Conservation (phyloP, 176 grass and related monocot genomes). For the Cenchrus fungigraminus region DNA sequence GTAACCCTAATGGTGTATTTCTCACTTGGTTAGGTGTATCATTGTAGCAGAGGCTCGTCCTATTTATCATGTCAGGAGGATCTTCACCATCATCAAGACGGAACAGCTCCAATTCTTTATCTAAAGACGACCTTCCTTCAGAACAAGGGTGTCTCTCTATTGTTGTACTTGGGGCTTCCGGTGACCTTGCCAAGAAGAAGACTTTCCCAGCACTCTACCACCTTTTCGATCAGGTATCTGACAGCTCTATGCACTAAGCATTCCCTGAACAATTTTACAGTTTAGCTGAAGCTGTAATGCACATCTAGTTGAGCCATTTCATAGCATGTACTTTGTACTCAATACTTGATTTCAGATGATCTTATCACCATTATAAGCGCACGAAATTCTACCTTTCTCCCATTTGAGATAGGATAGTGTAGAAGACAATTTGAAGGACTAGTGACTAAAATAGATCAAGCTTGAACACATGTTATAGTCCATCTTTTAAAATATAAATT, state of each 20-base stretch:
- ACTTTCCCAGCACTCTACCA: constrained; percentile 97
- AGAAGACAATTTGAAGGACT: constrained; percentile 31
- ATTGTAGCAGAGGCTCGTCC: constrained; percentile 39
- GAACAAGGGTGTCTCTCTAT: constrained; percentile 80
- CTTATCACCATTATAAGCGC: constrained; percentile 21
- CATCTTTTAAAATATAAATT: constrained; percentile 3
- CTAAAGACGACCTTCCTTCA: constrained; percentile 60
- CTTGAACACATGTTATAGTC: constrained; percentile 13
- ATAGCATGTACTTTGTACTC: neutral
- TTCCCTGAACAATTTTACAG: neutral
- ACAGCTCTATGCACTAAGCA: constrained; percentile 28
- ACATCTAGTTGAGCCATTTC: constrained; percentile 24
- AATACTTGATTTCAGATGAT: neutral
- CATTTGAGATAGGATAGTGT: neutral
- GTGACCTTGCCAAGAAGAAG: constrained; percentile 99
- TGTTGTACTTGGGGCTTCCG: constrained; percentile 95
- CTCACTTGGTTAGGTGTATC: constrained; percentile 44
- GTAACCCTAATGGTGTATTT: constrained; percentile 24
- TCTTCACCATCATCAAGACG: constrained; percentile 69
- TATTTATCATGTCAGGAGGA: constrained; percentile 58
- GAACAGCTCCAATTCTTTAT: constrained; percentile 70
- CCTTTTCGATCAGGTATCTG: constrained; percentile 85
- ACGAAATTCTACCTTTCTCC: neutral
- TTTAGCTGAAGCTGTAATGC: constrained; percentile 29
- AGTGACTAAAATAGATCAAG: constrained; percentile 25